Percentiles rank a stretch among this genome's conserved stretches.
Conservation (phyloP, 768 basidiomycete genomes). For the Lyophyllum shimeji region DNA sequence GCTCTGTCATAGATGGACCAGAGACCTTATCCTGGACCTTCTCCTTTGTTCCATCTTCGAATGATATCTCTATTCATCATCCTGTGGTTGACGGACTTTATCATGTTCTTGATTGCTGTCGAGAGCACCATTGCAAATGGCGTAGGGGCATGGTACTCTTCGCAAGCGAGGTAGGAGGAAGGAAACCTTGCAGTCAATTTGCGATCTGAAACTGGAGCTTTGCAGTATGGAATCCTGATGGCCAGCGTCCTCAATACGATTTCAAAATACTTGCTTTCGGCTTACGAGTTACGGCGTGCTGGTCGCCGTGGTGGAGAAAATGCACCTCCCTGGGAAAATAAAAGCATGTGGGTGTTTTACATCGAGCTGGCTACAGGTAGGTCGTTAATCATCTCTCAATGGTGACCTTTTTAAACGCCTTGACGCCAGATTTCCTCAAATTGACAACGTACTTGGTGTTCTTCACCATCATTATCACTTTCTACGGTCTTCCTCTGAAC, state of each 20-base stretch:
- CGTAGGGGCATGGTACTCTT: constrained; percentile 94
- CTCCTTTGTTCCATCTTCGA: constrained; percentile 81
- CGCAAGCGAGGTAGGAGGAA: constrained; percentile 79
- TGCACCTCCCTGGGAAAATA: constrained; percentile 94
- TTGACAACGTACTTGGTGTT: constrained; percentile 89
- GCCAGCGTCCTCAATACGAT: constrained; percentile 77
- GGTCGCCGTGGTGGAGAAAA: constrained; percentile 77
- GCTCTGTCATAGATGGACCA: constrained; percentile 87
- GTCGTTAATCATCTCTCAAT: constrained; percentile 21
- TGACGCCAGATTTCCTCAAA: constrained; percentile 83
- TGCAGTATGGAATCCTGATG: constrained; percentile 85
- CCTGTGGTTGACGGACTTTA: constrained; percentile 72
- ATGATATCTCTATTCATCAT: constrained; percentile 72
- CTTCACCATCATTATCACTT: constrained; percentile 91
- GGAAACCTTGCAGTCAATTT: background rate
- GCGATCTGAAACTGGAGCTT: constrained; percentile 9
- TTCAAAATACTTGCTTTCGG: constrained; percentile 79
- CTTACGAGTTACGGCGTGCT: constrained; percentile 81
- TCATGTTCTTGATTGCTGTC: constrained; percentile 78
- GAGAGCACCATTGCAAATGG: constrained; percentile 79
- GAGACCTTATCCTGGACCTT: constrained; percentile 82
- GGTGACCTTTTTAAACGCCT: constrained; percentile 9
- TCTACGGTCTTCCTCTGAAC: constrained; percentile 94
- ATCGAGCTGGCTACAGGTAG: constrained; percentile 88
- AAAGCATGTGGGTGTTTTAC: constrained; percentile 97